Evolutionary conservation across 352 stramenopile genomes (phyloP).

Genomic region (Globisporangium sylvaticum): DNA sequence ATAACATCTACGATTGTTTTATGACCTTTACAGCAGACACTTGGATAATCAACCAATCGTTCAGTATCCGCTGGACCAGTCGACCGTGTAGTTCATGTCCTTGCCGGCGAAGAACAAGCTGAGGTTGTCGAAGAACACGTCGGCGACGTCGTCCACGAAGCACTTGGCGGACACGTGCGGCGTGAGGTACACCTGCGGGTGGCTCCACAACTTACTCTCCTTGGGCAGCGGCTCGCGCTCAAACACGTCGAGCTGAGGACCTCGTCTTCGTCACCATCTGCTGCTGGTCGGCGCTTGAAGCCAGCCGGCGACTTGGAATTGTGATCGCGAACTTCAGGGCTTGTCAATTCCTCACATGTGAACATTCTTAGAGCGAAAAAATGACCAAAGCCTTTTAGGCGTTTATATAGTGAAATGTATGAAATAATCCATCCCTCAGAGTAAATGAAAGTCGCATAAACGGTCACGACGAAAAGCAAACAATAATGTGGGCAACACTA

Average conservation of each 20-base stretch:
- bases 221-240: constrained; percentile 41
- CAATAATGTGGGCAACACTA: background rate
- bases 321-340: too few relatives aligned
- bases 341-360: too few relatives aligned
- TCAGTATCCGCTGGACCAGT: constrained; percentile 57
- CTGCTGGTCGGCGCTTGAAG: constrained; percentile 63
- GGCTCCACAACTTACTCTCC: constrained; percentile 62
- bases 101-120: constrained; percentile 33
- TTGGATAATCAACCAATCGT: background rate
- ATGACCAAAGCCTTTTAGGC: too few relatives aligned
- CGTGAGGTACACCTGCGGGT: constrained; percentile 63
- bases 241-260: constrained; percentile 47
- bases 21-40: background rate
- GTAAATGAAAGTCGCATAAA: too few relatives aligned
- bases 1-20: background rate
- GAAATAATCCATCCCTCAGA: too few relatives aligned
- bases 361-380: too few relatives aligned
- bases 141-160: constrained; percentile 68
- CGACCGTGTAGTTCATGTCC: constrained; percentile 39
- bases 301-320: constrained; percentile 64
- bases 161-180: constrained; percentile 82
- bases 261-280: constrained; percentile 11
- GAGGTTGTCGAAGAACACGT: constrained; percentile 69
- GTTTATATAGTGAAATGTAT: too few relatives aligned
- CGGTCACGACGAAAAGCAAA: too few relatives aligned